phyloP scores from a whole-genome alignment of 202 grass and related monocot species.

The Thinopyrum obtusiflorum region DNA sequence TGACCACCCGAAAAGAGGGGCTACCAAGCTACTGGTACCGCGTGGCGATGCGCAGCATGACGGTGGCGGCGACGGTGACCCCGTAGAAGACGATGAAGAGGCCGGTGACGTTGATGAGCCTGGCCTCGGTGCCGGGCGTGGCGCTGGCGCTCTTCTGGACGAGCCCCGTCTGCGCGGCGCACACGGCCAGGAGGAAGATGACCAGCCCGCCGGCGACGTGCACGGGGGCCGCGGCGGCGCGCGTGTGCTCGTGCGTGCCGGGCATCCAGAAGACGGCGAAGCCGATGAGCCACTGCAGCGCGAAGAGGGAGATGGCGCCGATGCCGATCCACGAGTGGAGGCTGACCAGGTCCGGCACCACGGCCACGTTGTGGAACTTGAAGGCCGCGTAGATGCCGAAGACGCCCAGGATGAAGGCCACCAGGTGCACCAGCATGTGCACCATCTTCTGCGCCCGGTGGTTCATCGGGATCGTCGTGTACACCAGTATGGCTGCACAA shows the following conservation, averaged over 20 bases:
- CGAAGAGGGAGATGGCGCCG: slow-evolving; percentile 65
- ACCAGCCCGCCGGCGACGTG: slow-evolving; percentile 57
- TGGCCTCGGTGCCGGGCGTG: slow-evolving; percentile 44
- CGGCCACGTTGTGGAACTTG: slow-evolving; percentile 69
- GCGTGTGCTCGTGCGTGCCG: slow-evolving; percentile 8
- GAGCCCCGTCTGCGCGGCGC: slow-evolving; percentile 77
- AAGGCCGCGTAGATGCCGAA: slow-evolving; percentile 91
- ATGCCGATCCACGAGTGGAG: slow-evolving; percentile 95
- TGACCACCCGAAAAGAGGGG: not conserved
- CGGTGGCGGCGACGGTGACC: slow-evolving; percentile 47
- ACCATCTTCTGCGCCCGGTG: slow-evolving; percentile 51
- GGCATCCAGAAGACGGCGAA: slow-evolving; percentile 67
- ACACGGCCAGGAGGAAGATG: slow-evolving; percentile 78
- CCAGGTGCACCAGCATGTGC: slow-evolving; percentile 80
- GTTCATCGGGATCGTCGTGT: slow-evolving; percentile 50
- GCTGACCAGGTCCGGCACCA: slow-evolving; percentile 46
- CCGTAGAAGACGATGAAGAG: slow-evolving; percentile 82
- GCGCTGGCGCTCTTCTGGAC: slow-evolving; percentile 61
- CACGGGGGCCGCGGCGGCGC: slow-evolving; percentile 20
- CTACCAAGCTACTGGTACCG: not conserved
- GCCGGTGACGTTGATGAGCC: slow-evolving; percentile 81
- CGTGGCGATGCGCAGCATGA: slow-evolving; percentile 49
- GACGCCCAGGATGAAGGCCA: slow-evolving; percentile 66
- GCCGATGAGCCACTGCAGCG: slow-evolving; percentile 83
- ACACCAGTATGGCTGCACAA: slow-evolving; percentile 69